Base-by-base conservation (phyloP, 495 filamentous ascomycete genomes). In the Aspergillus carlsbadensis region DNA sequence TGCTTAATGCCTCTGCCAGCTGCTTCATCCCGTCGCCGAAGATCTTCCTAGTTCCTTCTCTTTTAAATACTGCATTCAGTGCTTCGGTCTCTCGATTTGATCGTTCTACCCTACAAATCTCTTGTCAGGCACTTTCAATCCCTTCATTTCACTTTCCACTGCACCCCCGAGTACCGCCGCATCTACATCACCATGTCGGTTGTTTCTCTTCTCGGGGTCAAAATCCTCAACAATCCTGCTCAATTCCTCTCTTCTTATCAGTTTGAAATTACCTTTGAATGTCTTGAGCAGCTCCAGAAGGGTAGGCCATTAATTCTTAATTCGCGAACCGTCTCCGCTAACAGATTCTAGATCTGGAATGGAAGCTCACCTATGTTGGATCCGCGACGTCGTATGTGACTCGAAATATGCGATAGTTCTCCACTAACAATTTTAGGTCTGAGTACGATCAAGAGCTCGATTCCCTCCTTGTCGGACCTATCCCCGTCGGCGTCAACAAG, bases 241-340 rank as follows among this genome's bases (percentile, higher is more conserved):
- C 80, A 86, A 48, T 97, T 98, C 77, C 85, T 81, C 48, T 87
- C 88, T 60, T 82, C 90, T 29, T 98, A 98, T 70, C 83, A 91
- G 70, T 96, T 98, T 52, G 95, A 98, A 71, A 98, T 98, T 70
- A 98, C 94, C 20, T 98, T 98, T 57, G 95, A 98, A 75, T 97
- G 93, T 68, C 84, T 98, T 15, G 94, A 98, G 77, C 78, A 82
- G 51, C 82, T 98, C 21, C 89, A 93, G 70, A 96, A 97, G 74
- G 92, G 92, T 93, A 69, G 51, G 66, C 59, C 11, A 37, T 10
- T 10, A 17, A 5, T 6, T 20, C 5, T 6, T 4, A 17, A 18
- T 18, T 17, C 11, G 13, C 11, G 6, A 17, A 22, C 31, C 8
- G 26, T 21, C 47, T 14, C 18, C 34, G 49, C 35, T 51, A 43